Conservation (phyloP, 306 rosid species). For the Oxytropis ochrocephala region DNA sequence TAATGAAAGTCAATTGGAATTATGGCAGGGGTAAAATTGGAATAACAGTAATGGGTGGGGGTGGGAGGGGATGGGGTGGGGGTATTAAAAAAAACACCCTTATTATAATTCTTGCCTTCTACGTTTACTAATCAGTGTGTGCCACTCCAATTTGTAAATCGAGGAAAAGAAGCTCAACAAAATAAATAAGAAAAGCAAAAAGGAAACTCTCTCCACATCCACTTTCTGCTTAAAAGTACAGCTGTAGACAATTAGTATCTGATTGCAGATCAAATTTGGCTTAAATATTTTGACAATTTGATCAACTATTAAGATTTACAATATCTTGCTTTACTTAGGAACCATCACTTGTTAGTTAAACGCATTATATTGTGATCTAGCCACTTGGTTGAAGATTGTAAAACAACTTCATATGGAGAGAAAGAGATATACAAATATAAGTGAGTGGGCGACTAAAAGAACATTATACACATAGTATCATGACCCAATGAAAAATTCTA, state of each 20-base stretch:
- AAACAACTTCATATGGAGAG: background rate
- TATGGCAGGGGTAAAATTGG: too few species aligned
- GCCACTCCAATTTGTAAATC: background rate
- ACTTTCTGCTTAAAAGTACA: background rate
- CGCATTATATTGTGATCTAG: constrained; percentile 18
- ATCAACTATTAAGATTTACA: background rate
- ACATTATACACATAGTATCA: too few species aligned
- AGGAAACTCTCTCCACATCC: constrained; percentile 7
- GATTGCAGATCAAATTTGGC: background rate
- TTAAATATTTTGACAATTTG: constrained; percentile 7
- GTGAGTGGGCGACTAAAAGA: too few species aligned
- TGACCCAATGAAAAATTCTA: too few species aligned
- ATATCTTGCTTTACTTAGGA: constrained; percentile 1
- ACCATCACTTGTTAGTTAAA: background rate
- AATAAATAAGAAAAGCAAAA: background rate
- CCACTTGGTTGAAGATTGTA: constrained; percentile 20
- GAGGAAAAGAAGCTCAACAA: background rate
- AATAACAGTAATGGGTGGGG: too few species aligned
- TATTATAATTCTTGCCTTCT: background rate
- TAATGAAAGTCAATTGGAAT: too few species aligned
- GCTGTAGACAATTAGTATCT: background rate
- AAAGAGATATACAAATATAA: too few species aligned
- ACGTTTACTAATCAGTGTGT: background rate
- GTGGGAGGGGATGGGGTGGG: too few species aligned
- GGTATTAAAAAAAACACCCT: too few species aligned